A percentile compares a stretch with the other conserved stretches of the same genome.
Conservation (phyloP, 331 rosid genomes). For the Malus hybrid region DNA sequence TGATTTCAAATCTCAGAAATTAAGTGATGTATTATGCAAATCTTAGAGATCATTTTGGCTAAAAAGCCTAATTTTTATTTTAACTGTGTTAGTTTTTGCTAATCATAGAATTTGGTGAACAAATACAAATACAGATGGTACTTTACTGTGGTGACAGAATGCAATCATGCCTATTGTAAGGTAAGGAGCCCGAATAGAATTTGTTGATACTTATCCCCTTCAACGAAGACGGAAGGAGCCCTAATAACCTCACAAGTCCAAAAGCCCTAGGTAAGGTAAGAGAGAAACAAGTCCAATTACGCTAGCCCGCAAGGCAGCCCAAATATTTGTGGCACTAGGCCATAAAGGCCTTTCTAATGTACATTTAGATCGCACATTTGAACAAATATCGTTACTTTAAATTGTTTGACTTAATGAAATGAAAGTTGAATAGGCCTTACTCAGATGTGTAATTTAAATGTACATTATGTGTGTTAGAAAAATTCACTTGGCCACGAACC, state of each 20-base stretch:
- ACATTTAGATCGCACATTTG: too few species aligned
- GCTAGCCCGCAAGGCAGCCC: neutral
- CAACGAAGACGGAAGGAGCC: too few species aligned
- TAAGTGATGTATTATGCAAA: too few species aligned
- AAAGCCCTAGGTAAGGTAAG: neutral
- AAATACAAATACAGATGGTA: too few species aligned
- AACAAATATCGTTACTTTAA: too few species aligned
- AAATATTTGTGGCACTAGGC: neutral
- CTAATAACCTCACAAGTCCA: neutral
- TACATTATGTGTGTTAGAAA: neutral
- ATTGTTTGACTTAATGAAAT: too few species aligned
- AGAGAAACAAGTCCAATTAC: neutral
- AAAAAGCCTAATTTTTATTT: neutral
- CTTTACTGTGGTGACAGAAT: rapidly evolving
- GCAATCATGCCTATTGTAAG: too few species aligned
- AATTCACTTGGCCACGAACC: neutral
- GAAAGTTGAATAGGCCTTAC: too few species aligned
- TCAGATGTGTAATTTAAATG: neutral
- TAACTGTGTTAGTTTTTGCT: neutral
- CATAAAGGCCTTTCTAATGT: too few species aligned
- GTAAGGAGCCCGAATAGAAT: too few species aligned
- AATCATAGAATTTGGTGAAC: neutral
- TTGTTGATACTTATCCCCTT: too few species aligned
- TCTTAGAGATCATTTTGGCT: rapidly evolving
- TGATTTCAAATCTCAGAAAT: too few species aligned